phyloP scores from a whole-genome alignment of 2,329 filamentous ascomycete genomes.

The Parastagonospora nodorum region DNA sequence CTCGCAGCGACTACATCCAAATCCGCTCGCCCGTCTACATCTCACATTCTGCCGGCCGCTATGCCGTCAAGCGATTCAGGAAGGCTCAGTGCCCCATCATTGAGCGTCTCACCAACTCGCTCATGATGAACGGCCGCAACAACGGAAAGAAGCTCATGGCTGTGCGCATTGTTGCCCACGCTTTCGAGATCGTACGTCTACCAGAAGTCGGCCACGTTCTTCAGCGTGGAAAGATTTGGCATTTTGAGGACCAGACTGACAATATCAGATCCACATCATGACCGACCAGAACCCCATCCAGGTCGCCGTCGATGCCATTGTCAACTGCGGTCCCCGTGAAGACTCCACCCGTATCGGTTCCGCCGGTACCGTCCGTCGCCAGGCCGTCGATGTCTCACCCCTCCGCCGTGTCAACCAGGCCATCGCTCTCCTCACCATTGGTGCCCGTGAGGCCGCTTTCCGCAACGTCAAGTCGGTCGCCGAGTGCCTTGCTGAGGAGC shows the following conservation, averaged over 20 bases:
- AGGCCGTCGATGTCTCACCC: constrained; percentile 99
- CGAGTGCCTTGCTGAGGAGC: constrained; percentile 99
- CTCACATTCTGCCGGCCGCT: constrained; percentile 97
- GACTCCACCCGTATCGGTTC: constrained; percentile 99
- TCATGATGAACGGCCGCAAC: constrained; percentile 99
- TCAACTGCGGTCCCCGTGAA: constrained; percentile 99
- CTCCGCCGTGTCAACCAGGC: constrained; percentile 99
- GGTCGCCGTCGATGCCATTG: constrained; percentile 98
- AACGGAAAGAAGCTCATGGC: constrained; percentile 99
- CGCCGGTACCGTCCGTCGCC: constrained; percentile 98
- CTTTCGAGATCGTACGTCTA: constrained; percentile 95
- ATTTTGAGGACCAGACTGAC: constrained; percentile 15
- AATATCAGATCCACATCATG: constrained; percentile 94
- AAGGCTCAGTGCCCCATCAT: constrained; percentile 99
- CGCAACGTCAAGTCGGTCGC: constrained; percentile 99
- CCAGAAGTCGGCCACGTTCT: not conserved
- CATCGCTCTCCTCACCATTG: constrained; percentile 97
- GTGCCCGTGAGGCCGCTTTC: constrained; percentile 98
- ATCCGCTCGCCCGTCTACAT: constrained; percentile 99
- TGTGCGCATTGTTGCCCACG: constrained; percentile 97
- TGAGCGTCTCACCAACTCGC: constrained; percentile 99
- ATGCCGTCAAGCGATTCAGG: constrained; percentile 99
- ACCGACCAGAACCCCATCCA: constrained; percentile 99
- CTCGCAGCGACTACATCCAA: constrained; percentile 95
- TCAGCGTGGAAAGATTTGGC: not conserved